Evolutionary conservation across 2,329 filamentous ascomycete species (phyloP).

Genomic region (Curvularia hawaiiensis): DNA sequence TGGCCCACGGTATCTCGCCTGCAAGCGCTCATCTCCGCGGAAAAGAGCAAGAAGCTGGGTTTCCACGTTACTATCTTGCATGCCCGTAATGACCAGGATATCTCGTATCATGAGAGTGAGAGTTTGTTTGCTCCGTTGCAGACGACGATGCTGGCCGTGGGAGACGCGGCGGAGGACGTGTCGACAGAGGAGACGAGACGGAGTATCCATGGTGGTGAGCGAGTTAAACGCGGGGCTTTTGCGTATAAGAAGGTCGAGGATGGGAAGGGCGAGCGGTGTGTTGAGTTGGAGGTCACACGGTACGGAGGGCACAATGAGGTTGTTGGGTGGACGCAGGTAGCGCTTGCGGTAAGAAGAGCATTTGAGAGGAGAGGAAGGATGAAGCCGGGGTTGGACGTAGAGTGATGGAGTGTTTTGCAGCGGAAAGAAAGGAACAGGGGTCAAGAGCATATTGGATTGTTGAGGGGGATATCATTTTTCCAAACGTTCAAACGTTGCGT

Average conservation of each 20-base stretch:
- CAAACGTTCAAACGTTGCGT: constrained; percentile 3
- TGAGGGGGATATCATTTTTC: constrained; percentile 22
- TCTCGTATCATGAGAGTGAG: constrained; percentile 71
- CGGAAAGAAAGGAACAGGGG: not conserved
- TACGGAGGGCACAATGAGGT: constrained; percentile 68
- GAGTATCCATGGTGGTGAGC: constrained; percentile 39
- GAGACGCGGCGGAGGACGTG: constrained; percentile 11
- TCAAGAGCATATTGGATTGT: not conserved
- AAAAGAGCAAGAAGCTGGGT: not conserved
- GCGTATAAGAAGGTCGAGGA: constrained; percentile 42
- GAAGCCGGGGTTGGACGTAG: constrained; percentile 35
- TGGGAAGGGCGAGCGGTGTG: constrained; percentile 31
- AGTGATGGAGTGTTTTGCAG: constrained; percentile 16
- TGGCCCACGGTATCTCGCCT: constrained; percentile 79
- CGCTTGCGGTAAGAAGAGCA: constrained; percentile 67
- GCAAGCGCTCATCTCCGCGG: constrained; percentile 50
- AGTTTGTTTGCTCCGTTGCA: constrained; percentile 37
- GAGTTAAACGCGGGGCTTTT: constrained; percentile 44
- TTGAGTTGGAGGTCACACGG: constrained; percentile 52
- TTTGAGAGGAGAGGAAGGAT: constrained; percentile 58
- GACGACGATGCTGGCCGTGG: constrained; percentile 36
- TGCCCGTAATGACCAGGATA: constrained; percentile 80
- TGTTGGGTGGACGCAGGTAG: constrained; percentile 67
- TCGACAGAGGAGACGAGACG: constrained; percentile 32
- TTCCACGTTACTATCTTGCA: constrained; percentile 70